Base-by-base conservation (phyloP, 305 asterid species). In the Andrographis paniculata region DNA sequence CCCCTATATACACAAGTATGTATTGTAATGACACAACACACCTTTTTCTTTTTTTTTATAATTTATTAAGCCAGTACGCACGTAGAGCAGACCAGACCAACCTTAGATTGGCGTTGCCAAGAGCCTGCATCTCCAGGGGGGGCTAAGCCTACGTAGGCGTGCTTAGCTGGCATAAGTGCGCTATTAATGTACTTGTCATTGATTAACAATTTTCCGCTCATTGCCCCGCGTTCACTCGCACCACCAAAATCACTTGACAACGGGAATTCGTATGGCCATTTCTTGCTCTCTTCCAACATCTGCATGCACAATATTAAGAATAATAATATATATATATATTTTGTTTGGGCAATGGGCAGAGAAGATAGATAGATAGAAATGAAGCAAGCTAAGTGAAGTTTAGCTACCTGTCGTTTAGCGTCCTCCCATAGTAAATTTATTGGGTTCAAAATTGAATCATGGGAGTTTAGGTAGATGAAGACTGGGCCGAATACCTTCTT, bases 401-500 rank as follows among this genome's bases (percentile, higher is more conserved):
- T 13, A 6, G 13, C 14, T 7, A 77, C 92, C 76, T 70, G 74
- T 60, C 38, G 41, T 51, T 78, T 78, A 11, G 93, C 93, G 61
- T 81, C 84, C 38, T 55, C 53, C 93, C 93, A 81, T 1, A 81
- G 77, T 9, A 65, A n/a, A 9, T 27, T 50, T n/a, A n/a, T n/a
- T 2, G 68, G 55, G 1, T 52, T 44, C 14, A 11, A 62, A n/a
- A 38, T 20, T 2, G 72, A 44, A 40, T 51, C 75, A n/a, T n/a
- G n/a, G 0, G 88, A 72, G 57, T 84, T 80, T 17, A 84, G 62
- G 50, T 82, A 77, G 10, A 82, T 17, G 54, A 77, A 77, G 45
- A 86, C 72, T 0, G 94, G 94, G 1, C 96, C 92, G 14, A 74
- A 77, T 2, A 79, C 92, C 46, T 67, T 82, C 49, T 74, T 79